These are phyloP conservation scores for Triticum timopheevii DNA, from an alignment of 176 grass and related monocot genomes.

Conservation along the genomic window DNA sequence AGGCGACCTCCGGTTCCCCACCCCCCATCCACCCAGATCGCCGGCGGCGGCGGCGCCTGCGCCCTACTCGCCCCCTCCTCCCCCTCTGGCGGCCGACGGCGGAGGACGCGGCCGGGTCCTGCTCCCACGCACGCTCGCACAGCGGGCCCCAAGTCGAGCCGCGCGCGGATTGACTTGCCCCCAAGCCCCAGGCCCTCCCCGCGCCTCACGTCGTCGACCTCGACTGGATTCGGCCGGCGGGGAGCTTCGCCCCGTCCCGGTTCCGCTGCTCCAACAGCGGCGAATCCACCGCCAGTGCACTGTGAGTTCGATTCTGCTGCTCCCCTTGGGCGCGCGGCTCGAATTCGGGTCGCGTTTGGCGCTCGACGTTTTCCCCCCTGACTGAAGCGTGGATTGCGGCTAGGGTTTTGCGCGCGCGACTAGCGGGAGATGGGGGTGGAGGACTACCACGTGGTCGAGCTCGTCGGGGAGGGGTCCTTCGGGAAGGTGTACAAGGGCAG, in stretches of 20 bases:
- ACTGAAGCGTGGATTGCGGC: background rate
- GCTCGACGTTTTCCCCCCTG: background rate
- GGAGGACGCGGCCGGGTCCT: background rate
- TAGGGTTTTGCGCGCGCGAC: constrained; percentile 9
- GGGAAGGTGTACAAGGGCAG: constrained; percentile 97
- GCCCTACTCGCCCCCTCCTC: background rate
- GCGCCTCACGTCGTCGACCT: background rate
- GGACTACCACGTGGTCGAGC: constrained; percentile 83
- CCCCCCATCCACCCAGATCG: background rate
- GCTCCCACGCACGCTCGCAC: background rate
- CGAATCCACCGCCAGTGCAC: background rate
- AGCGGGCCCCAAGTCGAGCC: background rate
- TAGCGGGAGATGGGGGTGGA: constrained; percentile 54
- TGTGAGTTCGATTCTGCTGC: background rate
- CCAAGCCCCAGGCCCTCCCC: background rate
- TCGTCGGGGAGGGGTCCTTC: constrained; percentile 90
- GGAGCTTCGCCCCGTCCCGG: background rate
- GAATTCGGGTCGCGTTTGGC: background rate
- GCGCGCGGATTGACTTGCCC: background rate
- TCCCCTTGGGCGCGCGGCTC: background rate
- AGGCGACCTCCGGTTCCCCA: background rate
- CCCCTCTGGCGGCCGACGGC: background rate
- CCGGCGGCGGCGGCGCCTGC: background rate
- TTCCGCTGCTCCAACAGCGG: background rate
- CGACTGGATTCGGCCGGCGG: background rate